Percentiles rank a stretch among this genome's conserved stretches.
These are phyloP conservation scores for Castanea crenata DNA, from an alignment of 306 rosid species.

Conservation along the genomic window DNA sequence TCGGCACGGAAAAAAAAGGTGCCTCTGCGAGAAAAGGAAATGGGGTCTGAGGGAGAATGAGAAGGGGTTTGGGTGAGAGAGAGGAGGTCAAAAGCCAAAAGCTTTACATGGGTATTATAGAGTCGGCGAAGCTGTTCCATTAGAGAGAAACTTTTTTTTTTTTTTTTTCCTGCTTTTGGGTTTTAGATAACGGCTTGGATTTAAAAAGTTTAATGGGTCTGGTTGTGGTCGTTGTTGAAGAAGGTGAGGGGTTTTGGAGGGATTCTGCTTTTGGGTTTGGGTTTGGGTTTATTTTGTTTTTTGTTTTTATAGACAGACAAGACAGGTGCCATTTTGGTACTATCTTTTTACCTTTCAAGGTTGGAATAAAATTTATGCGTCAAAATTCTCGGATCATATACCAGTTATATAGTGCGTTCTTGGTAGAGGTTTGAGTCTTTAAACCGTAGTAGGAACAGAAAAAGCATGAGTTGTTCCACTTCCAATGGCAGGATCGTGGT, in stretches of 20 bases:
- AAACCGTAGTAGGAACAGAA: slow-evolving; percentile 62
- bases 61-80: slow-evolving; percentile 44
- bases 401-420: slow-evolving; percentile 74
- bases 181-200: no score
- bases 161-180: no score
- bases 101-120: slow-evolving; percentile 59
- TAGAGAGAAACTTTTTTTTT: background rate
- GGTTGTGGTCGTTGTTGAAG: no score
- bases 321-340: slow-evolving; percentile 43
- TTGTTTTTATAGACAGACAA: no score
- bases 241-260: no score
- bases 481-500: slow-evolving; percentile 84
- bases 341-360: background rate
- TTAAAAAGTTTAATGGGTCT: no score
- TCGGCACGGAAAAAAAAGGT: slow-evolving; percentile 48
- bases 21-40: slow-evolving; percentile 47
- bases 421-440: slow-evolving; percentile 76
- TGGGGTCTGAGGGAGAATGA: slow-evolving; percentile 10
- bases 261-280: no score
- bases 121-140: slow-evolving; percentile 18
- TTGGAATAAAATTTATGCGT: slow-evolving; percentile 15
- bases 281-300: no score
- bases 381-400: slow-evolving; percentile 93
- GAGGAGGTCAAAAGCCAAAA: slow-evolving; percentile 67
- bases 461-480: slow-evolving; percentile 77